These are phyloP conservation scores for Irpex sp. DNA, from an alignment of 1,284 basidiomycete genomes.

Conservation along the genomic window DNA sequence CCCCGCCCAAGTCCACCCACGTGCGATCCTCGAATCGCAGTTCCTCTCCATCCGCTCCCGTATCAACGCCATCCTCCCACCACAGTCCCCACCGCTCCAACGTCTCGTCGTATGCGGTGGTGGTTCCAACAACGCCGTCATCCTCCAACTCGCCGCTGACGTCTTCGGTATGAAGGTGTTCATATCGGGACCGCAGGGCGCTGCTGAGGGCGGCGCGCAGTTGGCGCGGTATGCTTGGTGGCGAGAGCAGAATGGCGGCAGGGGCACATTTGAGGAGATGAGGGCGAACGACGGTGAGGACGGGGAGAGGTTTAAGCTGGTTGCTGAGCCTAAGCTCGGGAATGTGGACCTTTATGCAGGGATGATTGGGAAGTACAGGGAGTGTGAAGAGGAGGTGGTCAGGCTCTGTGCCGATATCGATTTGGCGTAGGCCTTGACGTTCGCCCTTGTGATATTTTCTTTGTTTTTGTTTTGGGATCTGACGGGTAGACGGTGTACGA, in stretches of 20 bases:
- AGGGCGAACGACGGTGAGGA: conserved; percentile 40
- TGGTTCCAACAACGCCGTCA: conserved; percentile 70
- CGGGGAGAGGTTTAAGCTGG: conserved; percentile 48
- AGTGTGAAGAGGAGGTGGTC: conserved; percentile 39
- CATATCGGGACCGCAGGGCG: conserved; percentile 64
- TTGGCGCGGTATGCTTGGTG: conserved; percentile 72
- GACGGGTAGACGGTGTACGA: neutral
- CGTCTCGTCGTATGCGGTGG: conserved; percentile 81
- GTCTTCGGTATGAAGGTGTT: conserved; percentile 74
- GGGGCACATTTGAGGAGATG: conserved; percentile 65
- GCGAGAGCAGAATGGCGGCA: conserved; percentile 39
- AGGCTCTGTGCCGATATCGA: conserved; percentile 18
- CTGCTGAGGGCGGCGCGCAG: conserved; percentile 67
- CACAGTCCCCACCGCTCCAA: conserved; percentile 52
- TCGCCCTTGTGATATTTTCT: neutral
- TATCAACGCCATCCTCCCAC: conserved; percentile 63
- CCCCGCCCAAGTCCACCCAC: conserved; percentile 55
- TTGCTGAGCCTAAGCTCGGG: conserved; percentile 50
- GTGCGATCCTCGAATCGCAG: conserved; percentile 86
- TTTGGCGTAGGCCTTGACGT: neutral
- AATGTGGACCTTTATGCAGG: conserved; percentile 28
- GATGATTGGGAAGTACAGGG: conserved; percentile 33
- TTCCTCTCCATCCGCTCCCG: conserved; percentile 76
- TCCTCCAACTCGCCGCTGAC: conserved; percentile 77
- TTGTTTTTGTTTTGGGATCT: neutral